These are phyloP conservation scores for Petrea volubilis DNA, from an alignment of 257 asterid species.

Conservation along the genomic window DNA sequence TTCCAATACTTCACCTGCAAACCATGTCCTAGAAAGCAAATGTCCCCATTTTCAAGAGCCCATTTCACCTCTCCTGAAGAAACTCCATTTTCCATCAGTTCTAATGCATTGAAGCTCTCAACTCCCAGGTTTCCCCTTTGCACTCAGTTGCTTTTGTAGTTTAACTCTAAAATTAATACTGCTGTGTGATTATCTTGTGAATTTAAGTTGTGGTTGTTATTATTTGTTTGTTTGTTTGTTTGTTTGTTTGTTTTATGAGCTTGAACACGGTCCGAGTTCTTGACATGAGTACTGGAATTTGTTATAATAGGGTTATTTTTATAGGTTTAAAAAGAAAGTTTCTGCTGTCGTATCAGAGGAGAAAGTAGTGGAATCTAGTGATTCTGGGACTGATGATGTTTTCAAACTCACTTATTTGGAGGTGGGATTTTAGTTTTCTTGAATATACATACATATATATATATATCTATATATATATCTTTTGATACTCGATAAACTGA, in stretches of 20 bases:
- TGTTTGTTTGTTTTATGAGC: neutral
- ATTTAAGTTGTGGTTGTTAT: neutral
- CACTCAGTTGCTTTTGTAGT: neutral
- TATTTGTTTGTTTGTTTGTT: neutral
- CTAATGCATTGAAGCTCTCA: conserved; percentile 44
- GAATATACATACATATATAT: neutral
- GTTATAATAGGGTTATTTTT: conserved; percentile 16
- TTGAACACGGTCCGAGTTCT: neutral
- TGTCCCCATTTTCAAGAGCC: conserved; percentile 30
- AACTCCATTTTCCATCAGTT: conserved; percentile 28
- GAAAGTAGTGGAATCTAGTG: conserved; percentile 43
- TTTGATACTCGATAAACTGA: too few relatives aligned
- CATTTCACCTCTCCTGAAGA: conserved; percentile 31
- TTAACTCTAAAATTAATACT: neutral
- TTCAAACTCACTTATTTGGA: conserved; percentile 90
- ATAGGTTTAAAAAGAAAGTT: conserved; percentile 44
- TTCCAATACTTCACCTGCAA: conserved; percentile 40
- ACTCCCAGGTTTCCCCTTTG: conserved; percentile 37
- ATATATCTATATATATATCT: too few relatives aligned
- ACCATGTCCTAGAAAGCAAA: conserved; percentile 35
- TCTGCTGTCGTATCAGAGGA: conserved; percentile 66
- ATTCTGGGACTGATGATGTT: conserved; percentile 47
- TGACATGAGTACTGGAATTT: conserved; percentile 8
- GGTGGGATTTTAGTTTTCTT: conserved; percentile 51
- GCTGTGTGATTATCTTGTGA: neutral